Evolutionary conservation across 2,329 filamentous ascomycete genomes (phyloP).

Genomic region (Colletotrichum spaethianum): DNA sequence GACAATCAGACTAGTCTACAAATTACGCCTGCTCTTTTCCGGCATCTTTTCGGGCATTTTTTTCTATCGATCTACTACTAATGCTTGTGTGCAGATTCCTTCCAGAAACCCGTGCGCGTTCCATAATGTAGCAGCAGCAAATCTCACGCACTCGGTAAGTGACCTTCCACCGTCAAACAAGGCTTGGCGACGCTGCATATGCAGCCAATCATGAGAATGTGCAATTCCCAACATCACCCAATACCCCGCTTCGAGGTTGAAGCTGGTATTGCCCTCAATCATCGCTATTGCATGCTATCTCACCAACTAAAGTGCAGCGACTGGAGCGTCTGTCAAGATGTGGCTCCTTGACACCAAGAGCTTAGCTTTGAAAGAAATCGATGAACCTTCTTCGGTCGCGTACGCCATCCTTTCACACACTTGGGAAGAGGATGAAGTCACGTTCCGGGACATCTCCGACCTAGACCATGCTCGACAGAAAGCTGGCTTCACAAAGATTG

Average conservation of each 20-base stretch:
- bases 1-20: neutral
- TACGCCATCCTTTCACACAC: conserved; percentile 48
- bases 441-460: conserved; percentile 37
- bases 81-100: neutral
- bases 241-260: neutral
- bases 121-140: neutral
- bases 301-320: no score
- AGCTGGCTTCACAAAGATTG: conserved; percentile 34
- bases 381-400: neutral
- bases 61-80: no score
- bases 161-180: neutral
- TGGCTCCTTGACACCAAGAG: neutral
- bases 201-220: neutral
- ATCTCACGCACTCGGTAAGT: neutral
- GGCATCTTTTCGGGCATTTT: neutral
- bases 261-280: neutral
- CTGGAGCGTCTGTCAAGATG: neutral
- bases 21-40: neutral
- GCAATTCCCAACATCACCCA: neutral
- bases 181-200: neutral
- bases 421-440: conserved; percentile 45
- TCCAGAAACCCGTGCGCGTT: neutral
- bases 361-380: neutral
- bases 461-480: neutral
- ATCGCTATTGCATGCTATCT: neutral